Percentiles rank a stretch among this genome's conserved stretches.
Conservation (phyloP, 495 filamentous ascomycete genomes). For the Talaromyces trachyspermus region DNA sequence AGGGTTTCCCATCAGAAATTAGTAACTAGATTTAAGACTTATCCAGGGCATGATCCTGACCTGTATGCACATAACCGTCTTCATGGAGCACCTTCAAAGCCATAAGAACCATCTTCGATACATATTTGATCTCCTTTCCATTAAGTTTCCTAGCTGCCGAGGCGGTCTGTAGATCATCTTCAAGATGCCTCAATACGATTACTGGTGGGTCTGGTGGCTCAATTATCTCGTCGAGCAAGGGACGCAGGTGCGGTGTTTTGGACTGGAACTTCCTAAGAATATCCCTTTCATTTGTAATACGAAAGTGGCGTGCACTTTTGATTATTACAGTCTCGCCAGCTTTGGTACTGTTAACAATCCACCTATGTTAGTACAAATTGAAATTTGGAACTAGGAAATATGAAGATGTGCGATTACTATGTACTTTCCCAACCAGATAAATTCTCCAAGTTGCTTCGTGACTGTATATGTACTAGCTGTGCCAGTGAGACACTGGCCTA, state of each 20-base stretch:
- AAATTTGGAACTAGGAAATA: slow-evolving; percentile 2
- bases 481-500: neutral
- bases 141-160: slow-evolving; percentile 27
- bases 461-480: slow-evolving; percentile 4
- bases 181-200: slow-evolving; percentile 35
- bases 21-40: neutral
- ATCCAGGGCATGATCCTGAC: slow-evolving; percentile 11
- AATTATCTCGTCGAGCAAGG: slow-evolving; percentile 32
- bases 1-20: neutral
- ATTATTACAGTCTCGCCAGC: slow-evolving; percentile 24
- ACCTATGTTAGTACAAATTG: neutral
- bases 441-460: slow-evolving; percentile 7
- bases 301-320: slow-evolving; percentile 31
- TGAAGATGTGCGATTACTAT: neutral
- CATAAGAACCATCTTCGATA: slow-evolving; percentile 29
- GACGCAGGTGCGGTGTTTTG: slow-evolving; percentile 21
- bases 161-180: slow-evolving; percentile 27
- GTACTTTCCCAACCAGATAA: slow-evolving; percentile 9
- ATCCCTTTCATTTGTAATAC: slow-evolving; percentile 34
- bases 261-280: slow-evolving; percentile 33
- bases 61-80: slow-evolving; percentile 33
- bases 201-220: slow-evolving; percentile 30
- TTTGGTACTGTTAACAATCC: slow-evolving; percentile 19
- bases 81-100: slow-evolving; percentile 31
- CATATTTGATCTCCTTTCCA: slow-evolving; percentile 32